Conservation (phyloP, 2,329 filamentous ascomycete species). For the Sarocladiaceae sp. region DNA sequence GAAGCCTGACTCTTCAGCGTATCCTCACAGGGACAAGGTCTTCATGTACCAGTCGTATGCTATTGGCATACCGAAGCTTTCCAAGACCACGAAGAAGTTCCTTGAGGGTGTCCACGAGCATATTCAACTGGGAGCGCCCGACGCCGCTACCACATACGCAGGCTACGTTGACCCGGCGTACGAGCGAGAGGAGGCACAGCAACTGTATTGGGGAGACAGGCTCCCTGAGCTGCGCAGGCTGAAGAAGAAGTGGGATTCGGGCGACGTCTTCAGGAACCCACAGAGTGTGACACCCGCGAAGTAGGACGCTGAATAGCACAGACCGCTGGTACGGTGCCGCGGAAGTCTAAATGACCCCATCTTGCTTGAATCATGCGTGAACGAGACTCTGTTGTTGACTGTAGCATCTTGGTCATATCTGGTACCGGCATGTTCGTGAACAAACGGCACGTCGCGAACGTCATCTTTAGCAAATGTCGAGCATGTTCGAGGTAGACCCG, state of each 20-base stretch:
- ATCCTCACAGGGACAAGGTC: conserved; percentile 56
- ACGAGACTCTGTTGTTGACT: too few relatives aligned
- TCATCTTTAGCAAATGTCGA: too few relatives aligned
- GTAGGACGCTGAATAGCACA: background rate
- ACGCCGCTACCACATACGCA: conserved; percentile 48
- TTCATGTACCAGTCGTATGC: conserved; percentile 60
- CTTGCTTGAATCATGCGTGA: too few relatives aligned
- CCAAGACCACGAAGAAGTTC: conserved; percentile 41
- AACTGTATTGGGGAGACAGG: conserved; percentile 50
- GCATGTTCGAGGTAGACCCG: too few relatives aligned
- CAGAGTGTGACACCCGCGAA: conserved; percentile 41
- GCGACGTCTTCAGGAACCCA: conserved; percentile 51
- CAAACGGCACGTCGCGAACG: too few relatives aligned
- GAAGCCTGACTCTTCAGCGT: conserved; percentile 46
- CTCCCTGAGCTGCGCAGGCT: conserved; percentile 38
- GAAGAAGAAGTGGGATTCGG: conserved; percentile 47
- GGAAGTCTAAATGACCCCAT: too few relatives aligned
- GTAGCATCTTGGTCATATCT: too few relatives aligned
- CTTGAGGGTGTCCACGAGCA: conserved; percentile 42
- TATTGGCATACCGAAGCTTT: conserved; percentile 41
- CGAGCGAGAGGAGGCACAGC: conserved; percentile 33
- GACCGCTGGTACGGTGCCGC: too few relatives aligned
- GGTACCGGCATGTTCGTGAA: too few relatives aligned
- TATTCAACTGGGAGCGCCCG: conserved; percentile 30
- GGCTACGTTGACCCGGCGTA: conserved; percentile 55